Evolutionary conservation across 2,329 filamentous ascomycete genomes (phyloP).

Genomic region (Hymenoscyphus fructigenus): DNA sequence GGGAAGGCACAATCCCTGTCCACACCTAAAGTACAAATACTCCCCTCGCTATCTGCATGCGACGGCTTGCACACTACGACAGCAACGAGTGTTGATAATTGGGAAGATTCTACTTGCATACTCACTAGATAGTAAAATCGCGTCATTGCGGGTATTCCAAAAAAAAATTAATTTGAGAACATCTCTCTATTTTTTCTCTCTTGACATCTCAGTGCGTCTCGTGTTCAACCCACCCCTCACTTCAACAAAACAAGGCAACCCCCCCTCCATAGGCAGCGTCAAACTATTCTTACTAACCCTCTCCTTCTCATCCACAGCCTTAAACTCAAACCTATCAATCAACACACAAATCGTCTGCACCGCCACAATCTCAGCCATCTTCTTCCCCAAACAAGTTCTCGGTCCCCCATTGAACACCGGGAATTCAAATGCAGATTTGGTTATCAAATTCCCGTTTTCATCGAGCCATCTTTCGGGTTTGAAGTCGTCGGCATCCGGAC

Average conservation of each 20-base stretch:
- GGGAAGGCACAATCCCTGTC: no score
- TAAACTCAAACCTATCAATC: conserved; percentile 51
- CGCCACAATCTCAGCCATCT: conserved; percentile 62
- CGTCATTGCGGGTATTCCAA: no score
- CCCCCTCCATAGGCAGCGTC: conserved; percentile 63
- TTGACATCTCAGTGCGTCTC: not conserved
- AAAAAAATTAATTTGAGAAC: no score
- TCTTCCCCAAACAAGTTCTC: conserved; percentile 61
- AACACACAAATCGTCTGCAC: conserved; percentile 55
- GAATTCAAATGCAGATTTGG: conserved; percentile 54
- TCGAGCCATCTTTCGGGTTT: conserved; percentile 57
- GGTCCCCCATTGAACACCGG: conserved; percentile 65
- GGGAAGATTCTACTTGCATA: no score
- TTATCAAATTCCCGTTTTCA: conserved; percentile 41
- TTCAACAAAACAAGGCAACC: conserved; percentile 45
- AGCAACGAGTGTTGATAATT: no score
- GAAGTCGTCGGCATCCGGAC: conserved; percentile 54
- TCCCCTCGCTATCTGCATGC: no score
- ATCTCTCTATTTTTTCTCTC: no score
- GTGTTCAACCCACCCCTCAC: not conserved
- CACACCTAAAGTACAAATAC: no score
- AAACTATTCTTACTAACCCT: conserved; percentile 59
- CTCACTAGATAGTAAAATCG: no score
- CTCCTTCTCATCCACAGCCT: conserved; percentile 42
- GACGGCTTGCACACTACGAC: no score